A percentile compares a stretch with the other conserved stretches of the same genome.
phyloP scores from a whole-genome alignment of 2,329 filamentous ascomycete genomes.

The Tolypocladium endophyticum region DNA sequence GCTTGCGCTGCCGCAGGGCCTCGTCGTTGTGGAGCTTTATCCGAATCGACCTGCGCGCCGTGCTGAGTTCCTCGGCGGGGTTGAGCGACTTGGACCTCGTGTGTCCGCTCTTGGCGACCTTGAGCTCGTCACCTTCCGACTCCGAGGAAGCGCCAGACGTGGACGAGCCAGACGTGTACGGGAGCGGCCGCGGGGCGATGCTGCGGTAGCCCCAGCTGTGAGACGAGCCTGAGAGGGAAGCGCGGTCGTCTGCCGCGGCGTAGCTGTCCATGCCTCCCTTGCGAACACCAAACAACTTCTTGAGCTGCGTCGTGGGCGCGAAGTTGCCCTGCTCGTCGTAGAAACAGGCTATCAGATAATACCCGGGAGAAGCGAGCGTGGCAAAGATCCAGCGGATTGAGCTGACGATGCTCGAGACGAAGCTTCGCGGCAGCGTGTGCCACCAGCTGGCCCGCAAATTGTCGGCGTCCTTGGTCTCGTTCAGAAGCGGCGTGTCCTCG shows the following conservation, averaged over 20 bases:
- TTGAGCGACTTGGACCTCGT: constrained; percentile 53
- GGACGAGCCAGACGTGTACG: constrained; percentile 29
- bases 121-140: constrained; percentile 49
- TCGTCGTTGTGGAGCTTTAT: constrained; percentile 86
- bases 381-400: constrained; percentile 71
- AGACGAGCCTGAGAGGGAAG: neutral
- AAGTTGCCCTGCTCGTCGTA: constrained; percentile 73
- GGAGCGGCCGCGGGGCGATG: constrained; percentile 15
- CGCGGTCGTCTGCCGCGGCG: neutral
- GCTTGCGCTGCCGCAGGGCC: constrained; percentile 60
- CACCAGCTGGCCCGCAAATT: constrained; percentile 33
- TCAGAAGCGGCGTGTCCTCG: constrained; percentile 59
- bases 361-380: constrained; percentile 66
- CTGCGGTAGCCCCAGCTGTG: constrained; percentile 16
- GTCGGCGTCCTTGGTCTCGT: constrained; percentile 20
- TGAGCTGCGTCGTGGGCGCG: constrained; percentile 64
- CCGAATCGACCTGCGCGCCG: constrained; percentile 69
- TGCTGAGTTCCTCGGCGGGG: constrained; percentile 50
- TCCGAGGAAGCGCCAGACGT: constrained; percentile 63
- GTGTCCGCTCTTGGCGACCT: constrained; percentile 31
- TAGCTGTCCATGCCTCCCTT: constrained; percentile 21
- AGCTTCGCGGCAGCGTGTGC: constrained; percentile 52
- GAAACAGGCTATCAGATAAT: constrained; percentile 75
- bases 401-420: constrained; percentile 62
- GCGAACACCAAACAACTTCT: constrained; percentile 47